Base-by-base conservation (phyloP, 129 eudicot genomes). In the Kitagawia praeruptora region DNA sequence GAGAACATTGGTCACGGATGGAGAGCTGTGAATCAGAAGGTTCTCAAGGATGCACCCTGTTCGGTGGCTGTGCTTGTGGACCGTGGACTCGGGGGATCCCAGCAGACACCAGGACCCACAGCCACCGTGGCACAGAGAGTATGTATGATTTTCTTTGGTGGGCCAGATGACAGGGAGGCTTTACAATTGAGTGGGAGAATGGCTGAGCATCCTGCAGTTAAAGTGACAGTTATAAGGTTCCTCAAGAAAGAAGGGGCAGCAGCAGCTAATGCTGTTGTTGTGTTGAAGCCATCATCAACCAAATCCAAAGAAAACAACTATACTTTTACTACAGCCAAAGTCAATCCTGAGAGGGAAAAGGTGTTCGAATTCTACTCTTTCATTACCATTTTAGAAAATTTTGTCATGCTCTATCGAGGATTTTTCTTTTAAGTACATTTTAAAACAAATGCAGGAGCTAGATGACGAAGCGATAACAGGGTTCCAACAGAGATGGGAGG, bases 121-220 rank as follows among this genome's bases (percentile, higher is more conserved):
- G 64, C 80, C 77, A 78, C 78, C 31, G 73, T 28, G 39, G 77
- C 79, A 75, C 90, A 88, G 3, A 86, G 87, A 80, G 84, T 83
- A 7, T 91, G 97, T 71, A 76, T 91, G 21, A 51, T 91, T 44
- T 93, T 93, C 81, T 88, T 91, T 66, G 98, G 98, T n/a, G 97
- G 98, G n/a, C 90, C 98, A 3, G 97, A 93, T 74, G 93, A 89
- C 49, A 83, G 95, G 13, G 93, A 85, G 83, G 96, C 91, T 44
- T 78, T 93, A 78, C 86, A 88, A 34, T 70, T 91, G 75, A 93
- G 90, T 0, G 89, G 93, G 47, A 85, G 95, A 82, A 93, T 93
- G 97, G 92, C 88, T 40, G 93, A 88, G 76, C 97, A 93, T 86
- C 96, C 98, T 2, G 87, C 86, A 8, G 85, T 91, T 54, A 83